Conservation (phyloP, 305 asterid genomes). For the Caryopteris hybrid region DNA sequence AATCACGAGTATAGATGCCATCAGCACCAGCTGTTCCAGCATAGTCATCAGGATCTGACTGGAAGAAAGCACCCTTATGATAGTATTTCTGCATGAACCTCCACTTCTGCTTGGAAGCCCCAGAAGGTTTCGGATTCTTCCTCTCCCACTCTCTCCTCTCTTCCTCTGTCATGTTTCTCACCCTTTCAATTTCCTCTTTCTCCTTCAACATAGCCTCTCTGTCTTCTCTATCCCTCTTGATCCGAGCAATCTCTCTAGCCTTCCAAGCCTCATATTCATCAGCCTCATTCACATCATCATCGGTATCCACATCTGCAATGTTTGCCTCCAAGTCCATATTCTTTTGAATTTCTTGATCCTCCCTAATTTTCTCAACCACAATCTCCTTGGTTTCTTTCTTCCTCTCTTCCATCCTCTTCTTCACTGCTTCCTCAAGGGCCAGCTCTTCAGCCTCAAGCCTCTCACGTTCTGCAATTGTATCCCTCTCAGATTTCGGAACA, state of each 20-base stretch:
- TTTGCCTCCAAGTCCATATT: conserved; percentile 64
- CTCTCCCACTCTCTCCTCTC: conserved; percentile 98
- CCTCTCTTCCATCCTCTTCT: conserved; percentile 74
- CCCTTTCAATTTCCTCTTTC: conserved; percentile 88
- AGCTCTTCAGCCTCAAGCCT: conserved; percentile 84
- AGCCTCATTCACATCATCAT: conserved; percentile 84
- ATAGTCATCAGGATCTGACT: conserved; percentile 55
- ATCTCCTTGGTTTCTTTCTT: conserved; percentile 71
- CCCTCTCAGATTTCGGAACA: conserved; percentile 83
- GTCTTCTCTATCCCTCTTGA: conserved; percentile 89
- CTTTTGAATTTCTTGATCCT: conserved; percentile 71
- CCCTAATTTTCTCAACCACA: conserved; percentile 80
- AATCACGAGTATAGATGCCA: conserved; percentile 59
- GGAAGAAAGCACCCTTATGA: conserved; percentile 97
- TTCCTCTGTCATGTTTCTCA: conserved; percentile 95
- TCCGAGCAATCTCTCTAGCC: conserved; percentile 85
- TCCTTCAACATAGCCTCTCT: conserved; percentile 79
- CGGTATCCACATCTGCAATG: conserved; percentile 87
- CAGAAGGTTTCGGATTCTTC: conserved; percentile 68
- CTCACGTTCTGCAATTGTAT: conserved; percentile 88
- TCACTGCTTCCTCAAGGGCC: conserved; percentile 71
- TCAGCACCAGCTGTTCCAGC: conserved; percentile 71
- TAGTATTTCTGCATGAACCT: conserved; percentile 94
- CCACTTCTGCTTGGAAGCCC: conserved; percentile 61
- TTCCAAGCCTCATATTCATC: conserved; percentile 98